Percentiles rank a stretch among this genome's conserved stretches.
Evolutionary conservation across 768 basidiomycete genomes (phyloP).

Genomic region (Strobilomyces dryophilus): DNA sequence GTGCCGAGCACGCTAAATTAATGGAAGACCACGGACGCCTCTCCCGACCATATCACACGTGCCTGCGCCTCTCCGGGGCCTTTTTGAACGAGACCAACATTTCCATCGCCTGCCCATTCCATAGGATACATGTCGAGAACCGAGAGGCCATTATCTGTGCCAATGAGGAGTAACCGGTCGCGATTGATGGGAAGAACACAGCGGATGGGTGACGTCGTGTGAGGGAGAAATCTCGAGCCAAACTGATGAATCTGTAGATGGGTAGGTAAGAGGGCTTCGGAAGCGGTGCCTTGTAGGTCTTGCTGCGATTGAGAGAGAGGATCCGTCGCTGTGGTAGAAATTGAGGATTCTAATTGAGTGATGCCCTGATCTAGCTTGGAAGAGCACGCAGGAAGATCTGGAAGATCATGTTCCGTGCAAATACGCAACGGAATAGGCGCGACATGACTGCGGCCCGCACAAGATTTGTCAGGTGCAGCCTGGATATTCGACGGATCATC

Average conservation of each 20-base stretch:
- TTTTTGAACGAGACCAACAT: slow-evolving; percentile 39
- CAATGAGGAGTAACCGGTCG: slow-evolving; percentile 67
- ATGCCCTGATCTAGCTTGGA: slow-evolving; percentile 3
- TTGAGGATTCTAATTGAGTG: slow-evolving; percentile 5
- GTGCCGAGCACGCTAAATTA: not conserved
- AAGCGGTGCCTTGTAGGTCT: slow-evolving; percentile 35
- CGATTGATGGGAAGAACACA: slow-evolving; percentile 68
- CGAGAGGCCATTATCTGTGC: slow-evolving; percentile 75
- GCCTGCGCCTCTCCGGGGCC: slow-evolving; percentile 72
- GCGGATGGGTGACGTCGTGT: slow-evolving; percentile 69
- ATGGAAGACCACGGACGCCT: slow-evolving; percentile 47
- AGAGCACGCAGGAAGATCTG: slow-evolving; percentile 17
- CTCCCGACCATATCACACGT: slow-evolving; percentile 69
- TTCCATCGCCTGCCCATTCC: slow-evolving; percentile 51
- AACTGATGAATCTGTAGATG: slow-evolving; percentile 72
- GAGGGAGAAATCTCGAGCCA: slow-evolving; percentile 83
- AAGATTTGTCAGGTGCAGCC: slow-evolving; percentile 3
- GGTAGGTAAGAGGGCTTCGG: slow-evolving; percentile 54
- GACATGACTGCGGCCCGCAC: slow-evolving; percentile 9
- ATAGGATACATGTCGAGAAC: slow-evolving; percentile 81
- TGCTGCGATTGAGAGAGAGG: slow-evolving; percentile 28
- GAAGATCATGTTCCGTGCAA: slow-evolving; percentile 39
- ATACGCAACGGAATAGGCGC: slow-evolving; percentile 36
- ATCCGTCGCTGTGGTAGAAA: slow-evolving; percentile 21
- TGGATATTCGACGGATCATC: slow-evolving; percentile 1